Evolutionary conservation across 352 stramenopile species (phyloP), one percentile per base, ranked within the genome.

Genomic region (Phytophthora cryptogea): DNA sequence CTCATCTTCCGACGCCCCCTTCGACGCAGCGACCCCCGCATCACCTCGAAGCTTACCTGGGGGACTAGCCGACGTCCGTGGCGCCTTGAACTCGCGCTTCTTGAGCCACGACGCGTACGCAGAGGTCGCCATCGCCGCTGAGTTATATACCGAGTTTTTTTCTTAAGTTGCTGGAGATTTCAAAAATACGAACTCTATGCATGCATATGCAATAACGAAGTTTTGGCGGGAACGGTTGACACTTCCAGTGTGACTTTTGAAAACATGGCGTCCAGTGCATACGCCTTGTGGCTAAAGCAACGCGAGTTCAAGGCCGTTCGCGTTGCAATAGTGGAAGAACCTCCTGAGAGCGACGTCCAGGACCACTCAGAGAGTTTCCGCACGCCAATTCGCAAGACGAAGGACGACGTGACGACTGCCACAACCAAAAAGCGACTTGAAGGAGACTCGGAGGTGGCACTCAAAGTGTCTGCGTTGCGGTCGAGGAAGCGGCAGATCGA

Each of bases 51-150:
- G 14, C 14, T 20, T 59, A 2, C 17, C 13, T 20, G 49, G 0
- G 1, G 13, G 27, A 17, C 16, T 60, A 1, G 20, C n/a, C 1
- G 43, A 43, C 5, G 9, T 14, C 16, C 28, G 43, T n/a, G 52
- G 48, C 14, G 41, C 47, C 49, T 79, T 79, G 42, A 59, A 59
- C 47, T 79, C 70, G 30, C 72, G 59, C 58, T 79, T 74, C 58
- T 68, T 56, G 35, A 79, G 58, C 70, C 70, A 87, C 51, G 66
- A 74, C 10, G 69, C 47, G 48, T 87, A 87, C 53, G 67, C 53
- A 16, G 42, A 64, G 17, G 57, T 59, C 32, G 41, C 13, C 52
- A 68, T 66, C 14, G n/a, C 20, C 2, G 20, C 20, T 23, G 1
- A 23, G 2, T 23, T 23, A 1, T 23, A 23, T 23, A 23, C 20